These are phyloP conservation scores for Syncephalastrum sp. DNA, from an alignment of 371 early-diverging fungal species.

Conservation along the genomic window DNA sequence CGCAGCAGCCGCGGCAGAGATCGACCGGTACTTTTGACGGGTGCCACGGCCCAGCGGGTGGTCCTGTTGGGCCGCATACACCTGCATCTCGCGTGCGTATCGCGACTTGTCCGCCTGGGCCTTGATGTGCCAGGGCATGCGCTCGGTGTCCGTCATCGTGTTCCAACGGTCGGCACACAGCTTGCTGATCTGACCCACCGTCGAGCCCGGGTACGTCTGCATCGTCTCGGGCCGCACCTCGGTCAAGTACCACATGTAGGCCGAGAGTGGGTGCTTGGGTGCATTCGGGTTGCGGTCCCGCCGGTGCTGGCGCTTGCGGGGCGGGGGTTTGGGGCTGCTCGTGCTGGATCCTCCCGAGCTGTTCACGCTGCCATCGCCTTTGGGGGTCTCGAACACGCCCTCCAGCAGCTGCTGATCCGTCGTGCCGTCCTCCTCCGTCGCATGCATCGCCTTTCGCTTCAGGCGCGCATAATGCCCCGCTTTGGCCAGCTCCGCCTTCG, in stretches of 20 bases:
- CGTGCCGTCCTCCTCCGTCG: neutral
- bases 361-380: neutral
- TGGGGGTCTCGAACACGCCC: neutral
- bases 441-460: conserved; percentile 14
- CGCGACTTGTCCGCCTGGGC: conserved; percentile 72
- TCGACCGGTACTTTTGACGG: conserved; percentile 41
- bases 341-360: conserved; percentile 3
- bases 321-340: conserved; percentile 10
- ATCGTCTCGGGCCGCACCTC: conserved; percentile 64
- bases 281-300: conserved; percentile 60
- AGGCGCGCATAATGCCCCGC: conserved; percentile 44
- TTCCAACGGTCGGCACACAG: conserved; percentile 73
- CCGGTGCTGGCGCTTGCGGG: conserved; percentile 26
- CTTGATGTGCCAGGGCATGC: conserved; percentile 61
- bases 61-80: conserved; percentile 52
- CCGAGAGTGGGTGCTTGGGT: conserved; percentile 80
- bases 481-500: conserved; percentile 59
- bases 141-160: conserved; percentile 53
- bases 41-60: conserved; percentile 48
- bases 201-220: conserved; percentile 62
- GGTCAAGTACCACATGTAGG: conserved; percentile 72
- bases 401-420: conserved; percentile 4
- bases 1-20: conserved; percentile 19
- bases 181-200: conserved; percentile 71
- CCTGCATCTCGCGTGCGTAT: conserved; percentile 73